Percentiles rank a stretch among this genome's conserved stretches.
These are phyloP conservation scores for Rhytidhysteron rufulum DNA, from an alignment of 2,329 filamentous ascomycete species.

Conservation along the genomic window DNA sequence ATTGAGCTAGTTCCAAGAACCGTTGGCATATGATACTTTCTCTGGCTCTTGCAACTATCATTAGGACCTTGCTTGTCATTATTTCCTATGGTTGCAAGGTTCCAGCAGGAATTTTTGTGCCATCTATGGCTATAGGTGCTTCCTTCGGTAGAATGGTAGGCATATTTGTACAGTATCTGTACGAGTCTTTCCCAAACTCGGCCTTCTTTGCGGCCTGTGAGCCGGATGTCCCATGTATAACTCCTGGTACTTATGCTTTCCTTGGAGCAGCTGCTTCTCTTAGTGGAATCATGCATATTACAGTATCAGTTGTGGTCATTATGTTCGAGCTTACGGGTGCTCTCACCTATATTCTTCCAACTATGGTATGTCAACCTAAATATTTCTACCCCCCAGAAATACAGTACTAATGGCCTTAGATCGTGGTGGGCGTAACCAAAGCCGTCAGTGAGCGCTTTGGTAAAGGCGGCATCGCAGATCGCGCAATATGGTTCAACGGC, in stretches of 20 bases:
- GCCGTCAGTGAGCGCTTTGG: conserved; percentile 85
- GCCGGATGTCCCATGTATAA: conserved; percentile 92
- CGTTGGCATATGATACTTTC: conserved; percentile 76
- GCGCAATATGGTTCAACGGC: conserved; percentile 98
- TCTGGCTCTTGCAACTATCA: conserved; percentile 70
- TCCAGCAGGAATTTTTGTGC: conserved; percentile 94
- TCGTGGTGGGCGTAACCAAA: conserved; percentile 95
- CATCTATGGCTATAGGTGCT: conserved; percentile 95
- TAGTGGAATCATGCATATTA: conserved; percentile 97
- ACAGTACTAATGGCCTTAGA: too few relatives aligned
- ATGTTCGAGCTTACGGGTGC: conserved; percentile 99
- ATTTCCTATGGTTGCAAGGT: conserved; percentile 98
- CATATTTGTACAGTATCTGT: conserved; percentile 84
- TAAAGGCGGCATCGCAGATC: conserved; percentile 94
- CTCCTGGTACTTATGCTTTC: conserved; percentile 94
- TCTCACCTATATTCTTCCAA: conserved; percentile 91
- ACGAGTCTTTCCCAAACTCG: conserved; percentile 78
- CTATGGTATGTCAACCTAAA: conserved; percentile 60
- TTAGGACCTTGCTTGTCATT: conserved; percentile 82
- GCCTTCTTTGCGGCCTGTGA: conserved; percentile 84
- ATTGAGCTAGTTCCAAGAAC: conserved; percentile 51
- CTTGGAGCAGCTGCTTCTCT: conserved; percentile 87
- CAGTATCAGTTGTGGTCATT: conserved; percentile 93
- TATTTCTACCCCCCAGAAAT: too few relatives aligned
- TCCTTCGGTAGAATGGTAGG: conserved; percentile 93